Evolutionary conservation across 495 filamentous ascomycete species (phyloP), one percentile per base, ranked within the genome.

Genomic region (Bacidia rubella): DNA sequence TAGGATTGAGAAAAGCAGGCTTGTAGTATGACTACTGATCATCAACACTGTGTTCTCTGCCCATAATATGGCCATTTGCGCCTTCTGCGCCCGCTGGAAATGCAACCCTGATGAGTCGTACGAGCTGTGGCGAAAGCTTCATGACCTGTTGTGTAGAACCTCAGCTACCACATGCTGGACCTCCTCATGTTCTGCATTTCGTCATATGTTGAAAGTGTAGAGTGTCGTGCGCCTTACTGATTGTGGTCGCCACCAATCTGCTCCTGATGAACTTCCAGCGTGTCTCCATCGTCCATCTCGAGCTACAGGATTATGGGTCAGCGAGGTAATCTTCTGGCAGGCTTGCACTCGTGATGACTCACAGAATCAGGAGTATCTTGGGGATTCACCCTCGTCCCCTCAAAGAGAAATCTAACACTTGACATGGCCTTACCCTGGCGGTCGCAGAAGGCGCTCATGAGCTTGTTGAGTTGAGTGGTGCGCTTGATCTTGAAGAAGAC

Each of bases 401-500:
- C 93, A 62, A 97, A 99, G 1, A 99, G 72, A 67, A 99, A 99
- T 20, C 93, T 83, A 29, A 96, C 92, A 2, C 82, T 86, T n/a
- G 74, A 74, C 2, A 78, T 67, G 11, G 80, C 74, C 75, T 96
- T 97, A 59, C 93, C 93, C 59, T 95, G 89, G 1, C 93, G 80
- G 55, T 97, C 93, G 65, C 93, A 99, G 69, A 97, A 99, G 17
- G 93, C 93, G 55, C 90, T 87, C 93, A 99, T 99, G 38, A 99
- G 70, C 74, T 99, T 99, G 71, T 93, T 90, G 25, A 99, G 79
- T 61, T 85, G 82, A 0, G 93, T 99, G 3, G 85, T 88, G 3
- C 90, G 85, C 80, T 99, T 99, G 70, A 99, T 99, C 75, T 99
- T 99, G 76, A 99, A 99, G 69, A 99, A 99, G 57, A 99, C 93